Base-by-base conservation (phyloP, 192 early-diverging fungal genomes). In the Allomyces arbusculus region DNA sequence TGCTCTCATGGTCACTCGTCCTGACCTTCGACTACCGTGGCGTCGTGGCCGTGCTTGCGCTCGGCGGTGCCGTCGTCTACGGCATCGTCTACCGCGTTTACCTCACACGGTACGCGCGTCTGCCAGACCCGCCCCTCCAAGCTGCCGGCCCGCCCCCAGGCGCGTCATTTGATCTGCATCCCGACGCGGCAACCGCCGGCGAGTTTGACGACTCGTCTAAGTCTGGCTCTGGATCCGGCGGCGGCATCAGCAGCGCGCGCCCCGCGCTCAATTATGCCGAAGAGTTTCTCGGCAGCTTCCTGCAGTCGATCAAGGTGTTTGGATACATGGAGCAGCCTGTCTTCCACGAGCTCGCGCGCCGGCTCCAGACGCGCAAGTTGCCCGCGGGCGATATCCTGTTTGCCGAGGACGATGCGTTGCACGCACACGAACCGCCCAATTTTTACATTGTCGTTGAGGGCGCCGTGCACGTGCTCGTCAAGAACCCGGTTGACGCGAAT, bases 371-470 rank as follows among this genome's bases (percentile, higher is more conserved):
- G 0, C 82, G 84, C 23, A 77, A 82, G 23, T 67, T 89, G 61
- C 72, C 86, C 61, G 85, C 86, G 0, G 89, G 87, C 12, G 89
- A 91, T 67, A 85, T 83, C 33, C 80, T 91, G 71, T 84, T 87
- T 69, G 88, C 89, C 25, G 81, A 85, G 63, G 87, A 90, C 67
- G 74, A 81, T 55, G 67, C 33, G 8, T 40, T 40, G 33, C 63
- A n/a, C 16, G 50, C 20, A 16, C 50, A 58, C 26, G 71, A 77
- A 24, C 76, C 77, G 62, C 76, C 78, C 23, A 89, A 84, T 61
- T 99, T 99, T 69, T 95, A 90, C 72, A 87, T 96, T 62, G 95
- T 99, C 4, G 89, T 97, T 22, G 95, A 99, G 64, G 95, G 95
- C 26, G 78, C 82, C 67, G 87, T 99, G 61, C 89, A 94, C 72